Base-by-base conservation (phyloP, 176 grass and related monocot genomes). In the Bonia amplexicaulis region DNA sequence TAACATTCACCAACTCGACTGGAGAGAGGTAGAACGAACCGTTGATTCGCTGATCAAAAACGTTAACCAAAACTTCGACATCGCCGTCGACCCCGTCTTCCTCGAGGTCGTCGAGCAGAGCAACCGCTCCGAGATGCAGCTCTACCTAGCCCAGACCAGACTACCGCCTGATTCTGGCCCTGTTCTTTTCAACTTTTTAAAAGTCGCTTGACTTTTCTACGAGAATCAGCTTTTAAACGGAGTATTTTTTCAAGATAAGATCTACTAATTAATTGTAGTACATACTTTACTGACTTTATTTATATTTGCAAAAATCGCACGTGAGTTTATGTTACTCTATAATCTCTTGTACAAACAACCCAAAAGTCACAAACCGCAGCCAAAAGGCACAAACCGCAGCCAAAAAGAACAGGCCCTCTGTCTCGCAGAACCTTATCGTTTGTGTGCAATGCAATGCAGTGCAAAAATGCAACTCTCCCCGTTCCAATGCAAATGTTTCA, bases 51-150 rank as follows among this genome's bases (percentile, higher is more conserved):
- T 0, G 11, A 23, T 45, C 12, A 45, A 47, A 22, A 71, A 71
- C 17, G 0, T 16, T 6, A 29, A 35, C 15, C 61, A 47, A 65
- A 78, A 91, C 79, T 92, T 88, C 84, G 92, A 94, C 80, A 84
- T 94, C 86, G 46, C 85, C 71, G 94, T 94, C 66, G 94, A 94
- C 76, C 90, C 92, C 45, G 70, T 91, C 89, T 94, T 92, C 84
- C 90, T 97, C 7, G 88, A 94, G 12, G 84, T 91, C 41, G 47
- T 97, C 54, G 88, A 97, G 25, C 90, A 97, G 88, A 73, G 91
- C 25, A 94, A 87, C 73, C 68, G 11, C 58, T 94, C 90, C 14
- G 77, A 94, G 78, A 92, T 89, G 45, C 88, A 91, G 70, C 86
- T 92, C 57, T 78, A 62, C 66, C 88, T 89, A 15, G 19, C 77